Conservation (phyloP, 2,329 filamentous ascomycete genomes). For the Paecilomyces niveus region DNA sequence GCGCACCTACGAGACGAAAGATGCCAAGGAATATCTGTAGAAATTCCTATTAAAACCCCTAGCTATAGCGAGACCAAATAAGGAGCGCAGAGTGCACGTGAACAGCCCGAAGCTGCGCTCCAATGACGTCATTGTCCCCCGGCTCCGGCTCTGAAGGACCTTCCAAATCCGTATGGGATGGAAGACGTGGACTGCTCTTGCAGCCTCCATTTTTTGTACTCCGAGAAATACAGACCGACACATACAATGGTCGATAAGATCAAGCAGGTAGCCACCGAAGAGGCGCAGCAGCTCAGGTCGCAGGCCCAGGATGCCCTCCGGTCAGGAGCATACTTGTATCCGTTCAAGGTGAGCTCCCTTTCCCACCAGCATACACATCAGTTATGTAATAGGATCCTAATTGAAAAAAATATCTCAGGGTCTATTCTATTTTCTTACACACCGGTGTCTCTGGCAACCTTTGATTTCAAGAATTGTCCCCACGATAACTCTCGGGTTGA, state of each 20-base stretch:
- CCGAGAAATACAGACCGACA: not conserved
- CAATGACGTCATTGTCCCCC: not conserved
- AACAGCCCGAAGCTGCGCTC: not conserved
- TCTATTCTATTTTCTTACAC: constrained; percentile 52
- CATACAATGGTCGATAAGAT: constrained; percentile 42
- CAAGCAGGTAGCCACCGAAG: constrained; percentile 56
- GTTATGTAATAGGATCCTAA: not conserved
- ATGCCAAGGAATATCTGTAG: no score
- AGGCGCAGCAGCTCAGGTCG: constrained; percentile 59
- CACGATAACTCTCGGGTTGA: constrained; percentile 62
- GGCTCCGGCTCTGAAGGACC: not conserved
- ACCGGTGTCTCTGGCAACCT: constrained; percentile 54
- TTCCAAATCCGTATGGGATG: not conserved
- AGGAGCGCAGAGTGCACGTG: not conserved
- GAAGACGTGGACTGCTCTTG: not conserved
- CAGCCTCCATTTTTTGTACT: not conserved
- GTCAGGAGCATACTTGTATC: constrained; percentile 79
- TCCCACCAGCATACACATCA: not conserved
- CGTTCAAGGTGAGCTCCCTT: constrained; percentile 54
- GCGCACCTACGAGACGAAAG: no score
- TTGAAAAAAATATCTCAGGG: constrained; percentile 37
- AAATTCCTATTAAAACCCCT: no score
- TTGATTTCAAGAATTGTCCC: constrained; percentile 50
- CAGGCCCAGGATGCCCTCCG: constrained; percentile 62
- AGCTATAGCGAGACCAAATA: no score